These are phyloP conservation scores for Mortierella sp. DNA, from an alignment of 371 early-diverging fungal genomes.

Conservation along the genomic window DNA sequence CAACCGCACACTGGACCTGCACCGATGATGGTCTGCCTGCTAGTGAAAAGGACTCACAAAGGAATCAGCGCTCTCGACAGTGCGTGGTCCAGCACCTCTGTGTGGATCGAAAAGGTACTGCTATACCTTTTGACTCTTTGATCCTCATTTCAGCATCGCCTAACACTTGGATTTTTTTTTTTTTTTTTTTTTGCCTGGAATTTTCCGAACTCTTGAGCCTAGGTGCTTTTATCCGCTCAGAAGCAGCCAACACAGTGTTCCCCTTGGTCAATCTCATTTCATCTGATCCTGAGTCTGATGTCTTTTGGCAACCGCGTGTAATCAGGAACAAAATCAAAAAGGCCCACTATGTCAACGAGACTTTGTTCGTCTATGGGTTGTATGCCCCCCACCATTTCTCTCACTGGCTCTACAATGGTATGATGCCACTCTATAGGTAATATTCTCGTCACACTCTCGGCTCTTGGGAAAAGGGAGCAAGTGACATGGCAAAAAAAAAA, in stretches of 20 bases:
- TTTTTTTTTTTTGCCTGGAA: too few relatives aligned
- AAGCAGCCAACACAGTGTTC: neutral
- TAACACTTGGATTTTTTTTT: too few relatives aligned
- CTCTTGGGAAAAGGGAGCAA: neutral
- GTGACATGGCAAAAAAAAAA: neutral
- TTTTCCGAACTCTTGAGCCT: too few relatives aligned
- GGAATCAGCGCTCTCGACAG: constrained; percentile 19
- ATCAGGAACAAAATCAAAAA: constrained; percentile 15
- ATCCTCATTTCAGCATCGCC: too few relatives aligned
- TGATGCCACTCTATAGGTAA: constrained; percentile 60
- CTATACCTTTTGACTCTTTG: too few relatives aligned
- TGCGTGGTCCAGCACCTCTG: constrained; percentile 32
- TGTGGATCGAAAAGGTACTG: constrained; percentile 26
- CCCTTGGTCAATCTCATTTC: constrained; percentile 57
- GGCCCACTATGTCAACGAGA: constrained; percentile 53
- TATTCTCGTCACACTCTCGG: too few relatives aligned
- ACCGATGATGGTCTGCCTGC: constrained; percentile 21
- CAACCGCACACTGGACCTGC: constrained; percentile 26
- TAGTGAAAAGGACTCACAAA: constrained; percentile 1
- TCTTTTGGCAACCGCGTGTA: constrained; percentile 54
- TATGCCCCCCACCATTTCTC: constrained; percentile 63
- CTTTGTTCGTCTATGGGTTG: constrained; percentile 60
- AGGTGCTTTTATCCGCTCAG: constrained; percentile 31
- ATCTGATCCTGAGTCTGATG: constrained; percentile 39
- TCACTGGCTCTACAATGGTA: constrained; percentile 61